A percentile compares a stretch with the other conserved stretches of the same genome.
These are phyloP conservation scores for Rhipidocladum racemiflorum DNA, from an alignment of 176 grass and related monocot genomes.

Conservation along the genomic window DNA sequence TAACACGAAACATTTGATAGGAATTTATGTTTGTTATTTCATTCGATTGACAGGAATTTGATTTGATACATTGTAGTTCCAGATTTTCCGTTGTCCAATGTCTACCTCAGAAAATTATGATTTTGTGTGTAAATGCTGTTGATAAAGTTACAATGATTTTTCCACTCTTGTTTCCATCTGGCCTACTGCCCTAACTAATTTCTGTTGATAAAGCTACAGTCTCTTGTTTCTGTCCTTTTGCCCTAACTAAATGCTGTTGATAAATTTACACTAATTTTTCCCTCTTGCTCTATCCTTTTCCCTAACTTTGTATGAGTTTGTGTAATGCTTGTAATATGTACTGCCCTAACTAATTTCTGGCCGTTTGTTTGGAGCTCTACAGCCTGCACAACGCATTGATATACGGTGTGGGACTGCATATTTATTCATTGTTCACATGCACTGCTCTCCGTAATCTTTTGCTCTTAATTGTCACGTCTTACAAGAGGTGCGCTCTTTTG, in stretches of 20 bases:
- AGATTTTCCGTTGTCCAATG: not conserved
- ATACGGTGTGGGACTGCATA: not conserved
- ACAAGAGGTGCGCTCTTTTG: not conserved
- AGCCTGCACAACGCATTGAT: not conserved
- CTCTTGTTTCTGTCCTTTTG: not conserved
- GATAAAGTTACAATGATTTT: not conserved
- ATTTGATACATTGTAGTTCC: conserved; percentile 7
- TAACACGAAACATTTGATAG: conserved; percentile 24
- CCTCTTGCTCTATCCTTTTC: not conserved
- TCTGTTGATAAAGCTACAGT: not conserved
- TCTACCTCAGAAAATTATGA: not conserved
- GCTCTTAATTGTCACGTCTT: not conserved
- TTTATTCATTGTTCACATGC: not conserved
- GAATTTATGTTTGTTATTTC: conserved; percentile 7
- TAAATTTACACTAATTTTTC: not conserved
- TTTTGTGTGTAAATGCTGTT: conserved; percentile 7
- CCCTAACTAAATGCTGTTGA: not conserved
- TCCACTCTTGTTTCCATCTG: not conserved
- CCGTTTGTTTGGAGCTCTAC: no score
- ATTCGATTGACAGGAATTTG: not conserved
- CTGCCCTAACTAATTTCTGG: no score
- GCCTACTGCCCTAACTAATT: not conserved
- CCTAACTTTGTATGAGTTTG: not conserved
- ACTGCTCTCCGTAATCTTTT: not conserved
- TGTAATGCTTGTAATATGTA: not conserved